Percentiles rank a stretch among this genome's conserved stretches.
phyloP scores from a whole-genome alignment of 441 rosid species.

The Pelargonium australe region DNA sequence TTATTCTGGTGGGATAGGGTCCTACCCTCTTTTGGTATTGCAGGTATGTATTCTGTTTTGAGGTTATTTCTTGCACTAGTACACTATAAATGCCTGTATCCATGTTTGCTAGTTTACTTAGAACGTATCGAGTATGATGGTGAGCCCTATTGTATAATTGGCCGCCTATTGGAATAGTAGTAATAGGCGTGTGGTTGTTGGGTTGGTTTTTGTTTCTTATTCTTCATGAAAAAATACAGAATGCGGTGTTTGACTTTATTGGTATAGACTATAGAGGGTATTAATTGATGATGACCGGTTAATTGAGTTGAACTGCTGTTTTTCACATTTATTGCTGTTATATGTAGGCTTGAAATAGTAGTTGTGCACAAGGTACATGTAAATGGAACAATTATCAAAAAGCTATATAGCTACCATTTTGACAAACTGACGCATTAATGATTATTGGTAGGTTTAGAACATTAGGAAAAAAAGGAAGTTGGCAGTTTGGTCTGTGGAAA shows the following conservation, averaged over 20 bases:
- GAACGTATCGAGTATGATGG: neutral
- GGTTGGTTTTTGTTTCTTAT: neutral
- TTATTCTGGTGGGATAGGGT: constrained; percentile 20
- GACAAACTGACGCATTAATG: neutral
- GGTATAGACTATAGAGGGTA: neutral
- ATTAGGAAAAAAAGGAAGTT: neutral
- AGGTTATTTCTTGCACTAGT: neutral
- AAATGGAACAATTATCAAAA: neutral
- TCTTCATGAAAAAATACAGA: neutral
- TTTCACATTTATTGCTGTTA: neutral
- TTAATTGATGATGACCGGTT: neutral
- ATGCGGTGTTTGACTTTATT: neutral
- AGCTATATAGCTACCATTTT: neutral
- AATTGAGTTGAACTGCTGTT: neutral
- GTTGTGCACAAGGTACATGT: neutral
- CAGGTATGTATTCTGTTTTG: constrained; percentile 44
- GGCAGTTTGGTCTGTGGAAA: neutral
- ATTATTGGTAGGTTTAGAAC: neutral
- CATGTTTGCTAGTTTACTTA: neutral
- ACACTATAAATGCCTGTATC: neutral
- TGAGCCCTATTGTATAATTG: neutral
- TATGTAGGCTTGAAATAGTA: neutral
- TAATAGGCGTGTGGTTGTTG: neutral
- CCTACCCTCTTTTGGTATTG: constrained; percentile 71
- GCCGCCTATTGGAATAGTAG: neutral